A percentile compares a stretch with the other conserved stretches of the same genome.
Evolutionary conservation across 2,329 filamentous ascomycete species (phyloP).

Genomic region (Fonsecaea pedrosoi): DNA sequence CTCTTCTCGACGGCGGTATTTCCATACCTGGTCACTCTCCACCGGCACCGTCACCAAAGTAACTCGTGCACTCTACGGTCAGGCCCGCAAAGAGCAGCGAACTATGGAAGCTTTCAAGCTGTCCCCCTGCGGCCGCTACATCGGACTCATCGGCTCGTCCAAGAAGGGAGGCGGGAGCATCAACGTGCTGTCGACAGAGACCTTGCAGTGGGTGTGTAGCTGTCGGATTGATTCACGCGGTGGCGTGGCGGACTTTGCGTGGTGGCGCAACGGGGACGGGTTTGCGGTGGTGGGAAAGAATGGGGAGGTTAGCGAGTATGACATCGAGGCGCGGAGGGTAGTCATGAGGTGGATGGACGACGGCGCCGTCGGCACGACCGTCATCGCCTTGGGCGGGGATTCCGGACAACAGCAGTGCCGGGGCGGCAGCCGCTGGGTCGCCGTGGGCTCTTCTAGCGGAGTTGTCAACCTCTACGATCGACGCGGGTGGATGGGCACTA

Average conservation of each 20-base stretch:
- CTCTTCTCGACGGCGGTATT: slow-evolving; percentile 84
- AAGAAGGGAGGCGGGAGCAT: slow-evolving; percentile 86
- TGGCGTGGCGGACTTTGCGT: slow-evolving; percentile 87
- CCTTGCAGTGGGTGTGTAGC: slow-evolving; percentile 86
- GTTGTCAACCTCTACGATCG: slow-evolving; percentile 95
- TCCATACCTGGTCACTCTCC: slow-evolving; percentile 90
- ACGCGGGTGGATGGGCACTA: slow-evolving; percentile 42
- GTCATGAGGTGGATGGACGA: slow-evolving; percentile 88
- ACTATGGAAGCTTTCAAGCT: slow-evolving; percentile 90
- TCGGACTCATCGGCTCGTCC: slow-evolving; percentile 80
- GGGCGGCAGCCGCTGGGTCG: slow-evolving; percentile 87
- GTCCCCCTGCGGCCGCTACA: slow-evolving; percentile 83
- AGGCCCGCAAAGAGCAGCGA: slow-evolving; percentile 70
- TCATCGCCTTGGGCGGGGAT: slow-evolving; percentile 72
- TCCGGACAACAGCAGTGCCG: slow-evolving; percentile 47
- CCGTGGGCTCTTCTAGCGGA: slow-evolving; percentile 82
- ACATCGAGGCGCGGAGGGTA: slow-evolving; percentile 70
- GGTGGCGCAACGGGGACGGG: slow-evolving; percentile 86
- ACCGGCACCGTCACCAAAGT: slow-evolving; percentile 84
- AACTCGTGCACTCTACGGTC: slow-evolving; percentile 69
- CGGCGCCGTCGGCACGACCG: slow-evolving; percentile 83
- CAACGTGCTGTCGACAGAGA: slow-evolving; percentile 79
- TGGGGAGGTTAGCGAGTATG: slow-evolving; percentile 91
- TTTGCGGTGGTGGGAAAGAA: slow-evolving; percentile 83
- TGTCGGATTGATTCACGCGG: slow-evolving; percentile 81